Base-by-base conservation (phyloP, 768 basidiomycete genomes). In the Boletus coccyginus region DNA sequence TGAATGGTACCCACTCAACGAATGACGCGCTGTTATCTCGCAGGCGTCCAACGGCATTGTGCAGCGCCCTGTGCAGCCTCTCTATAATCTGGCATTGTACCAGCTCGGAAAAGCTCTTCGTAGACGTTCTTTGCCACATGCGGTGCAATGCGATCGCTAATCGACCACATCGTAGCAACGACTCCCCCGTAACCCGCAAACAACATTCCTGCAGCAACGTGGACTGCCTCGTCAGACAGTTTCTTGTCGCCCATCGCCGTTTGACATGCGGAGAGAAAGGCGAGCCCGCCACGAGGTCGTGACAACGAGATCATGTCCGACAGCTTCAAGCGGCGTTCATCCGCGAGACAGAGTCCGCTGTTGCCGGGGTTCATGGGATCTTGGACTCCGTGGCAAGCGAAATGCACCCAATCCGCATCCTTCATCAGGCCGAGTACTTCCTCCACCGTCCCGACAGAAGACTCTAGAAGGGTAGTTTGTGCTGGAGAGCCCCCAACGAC, bases 61-160 rank as follows among this genome's bases (percentile, higher is more conserved):
- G 49, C n/a, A 50, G 9, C 21, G 49, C 49, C 5, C 39, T n/a
- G 49, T 8, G 49, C 49, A 13, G 51, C 55, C 1, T 29, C 43
- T 8, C 47, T 46, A 31, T 38, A 42, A 27, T 58, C 56, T 7
- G 44, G 55, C 7, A 7, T 0, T 5, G n/a, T 16, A 5, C 17
- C 32, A 7, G 10, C 33, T 12, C 11, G 13, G 29, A 44, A 43
- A 17, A 59, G 46, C 3, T 52, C 32, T n/a, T n/a, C 36, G 12
- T 78, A 78, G 27, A 77, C 69, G 17, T 63, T 59, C 39, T 57
- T 57, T 7, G 75, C 66, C 50, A 77, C 59, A 4, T 43, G 12
- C 2, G 76, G 73, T 3, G 71, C 78, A 55, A 74, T 69, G 1
- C 27, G 24, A 16, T 50, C 49, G 24, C 40, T 50, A n/a, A 50